These are phyloP conservation scores for Mimosa bimucronata DNA, from an alignment of 306 rosid species.

Conservation along the genomic window DNA sequence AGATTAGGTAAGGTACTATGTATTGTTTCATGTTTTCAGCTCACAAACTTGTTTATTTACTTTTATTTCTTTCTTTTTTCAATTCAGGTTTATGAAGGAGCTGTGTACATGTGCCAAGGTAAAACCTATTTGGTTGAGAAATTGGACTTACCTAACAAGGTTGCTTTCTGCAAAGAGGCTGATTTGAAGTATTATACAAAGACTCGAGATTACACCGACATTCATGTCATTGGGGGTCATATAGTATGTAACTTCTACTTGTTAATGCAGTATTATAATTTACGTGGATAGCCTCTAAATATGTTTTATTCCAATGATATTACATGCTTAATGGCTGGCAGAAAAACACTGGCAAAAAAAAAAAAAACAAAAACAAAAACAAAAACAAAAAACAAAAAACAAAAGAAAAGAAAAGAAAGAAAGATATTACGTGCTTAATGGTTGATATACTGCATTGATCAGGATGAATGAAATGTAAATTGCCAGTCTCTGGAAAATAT, in stretches of 20 bases:
- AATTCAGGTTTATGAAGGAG: slow-evolving; percentile 90
- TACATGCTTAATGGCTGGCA: neutral
- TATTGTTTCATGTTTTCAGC: slow-evolving; percentile 14
- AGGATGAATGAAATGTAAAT: slow-evolving; percentile 14
- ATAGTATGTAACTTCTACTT: slow-evolving; percentile 64
- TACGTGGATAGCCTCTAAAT: slow-evolving; percentile 35
- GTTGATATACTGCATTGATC: neutral
- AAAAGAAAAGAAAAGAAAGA: no score
- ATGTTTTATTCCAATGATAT: neutral
- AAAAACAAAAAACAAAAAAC: no score
- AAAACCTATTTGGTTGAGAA: slow-evolving; percentile 78
- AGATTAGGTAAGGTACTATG: slow-evolving; percentile 6
- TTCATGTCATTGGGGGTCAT: slow-evolving; percentile 77
- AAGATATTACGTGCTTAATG: neutral
- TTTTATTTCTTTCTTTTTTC: slow-evolving; percentile 18
- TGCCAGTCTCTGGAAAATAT: neutral
- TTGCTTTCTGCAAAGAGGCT: slow-evolving; percentile 75
- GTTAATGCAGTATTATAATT: neutral
- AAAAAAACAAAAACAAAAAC: no score
- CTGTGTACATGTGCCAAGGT: slow-evolving; percentile 90
- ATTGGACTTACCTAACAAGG: slow-evolving; percentile 63
- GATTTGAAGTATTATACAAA: slow-evolving; percentile 85
- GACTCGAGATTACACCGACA: slow-evolving; percentile 77
- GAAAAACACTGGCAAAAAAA: no score
- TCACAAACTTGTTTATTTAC: slow-evolving; percentile 20